A percentile compares a stretch with the other conserved stretches of the same genome.
These are phyloP conservation scores for Laguncularia racemosa DNA, from an alignment of 345 rosid species.

Conservation along the genomic window DNA sequence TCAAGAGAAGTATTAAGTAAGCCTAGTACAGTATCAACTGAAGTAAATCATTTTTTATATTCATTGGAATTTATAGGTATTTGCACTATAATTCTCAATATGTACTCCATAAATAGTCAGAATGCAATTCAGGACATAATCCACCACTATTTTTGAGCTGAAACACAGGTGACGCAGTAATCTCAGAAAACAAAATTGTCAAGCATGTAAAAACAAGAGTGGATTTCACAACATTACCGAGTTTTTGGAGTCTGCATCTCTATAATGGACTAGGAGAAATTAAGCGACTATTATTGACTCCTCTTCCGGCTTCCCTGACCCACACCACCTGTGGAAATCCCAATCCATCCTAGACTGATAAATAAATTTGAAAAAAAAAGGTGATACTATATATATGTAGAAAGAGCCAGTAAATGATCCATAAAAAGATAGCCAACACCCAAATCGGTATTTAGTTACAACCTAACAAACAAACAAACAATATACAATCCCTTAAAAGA, in stretches of 20 bases:
- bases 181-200: not conserved
- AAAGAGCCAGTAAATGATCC: slow-evolving; percentile 9
- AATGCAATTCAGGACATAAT: too few relatives aligned
- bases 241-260: slow-evolving; percentile 87
- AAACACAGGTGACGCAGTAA: too few relatives aligned
- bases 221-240: slow-evolving; percentile 36
- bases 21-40: too few relatives aligned
- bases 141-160: not conserved
- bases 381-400: slow-evolving; percentile 22
- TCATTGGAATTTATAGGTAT: too few relatives aligned
- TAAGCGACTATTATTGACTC: slow-evolving; percentile 11
- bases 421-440: slow-evolving; percentile 16
- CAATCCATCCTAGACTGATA: slow-evolving; percentile 7
- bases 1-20: too few relatives aligned
- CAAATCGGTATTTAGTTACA: slow-evolving; percentile 24
- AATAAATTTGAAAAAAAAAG: slow-evolving; percentile 5
- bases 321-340: slow-evolving; percentile 40
- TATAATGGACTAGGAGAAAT: slow-evolving; percentile 11
- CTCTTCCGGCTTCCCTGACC: slow-evolving; percentile 38
- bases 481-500: slow-evolving; percentile 61
- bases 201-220: not conserved
- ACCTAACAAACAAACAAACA: slow-evolving; percentile 49
- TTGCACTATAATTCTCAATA: too few relatives aligned
- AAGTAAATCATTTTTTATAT: too few relatives aligned
- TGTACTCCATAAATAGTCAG: too few relatives aligned